Conservation (phyloP, 2,329 filamentous ascomycete genomes). For the Sarocladium brachiariae region DNA sequence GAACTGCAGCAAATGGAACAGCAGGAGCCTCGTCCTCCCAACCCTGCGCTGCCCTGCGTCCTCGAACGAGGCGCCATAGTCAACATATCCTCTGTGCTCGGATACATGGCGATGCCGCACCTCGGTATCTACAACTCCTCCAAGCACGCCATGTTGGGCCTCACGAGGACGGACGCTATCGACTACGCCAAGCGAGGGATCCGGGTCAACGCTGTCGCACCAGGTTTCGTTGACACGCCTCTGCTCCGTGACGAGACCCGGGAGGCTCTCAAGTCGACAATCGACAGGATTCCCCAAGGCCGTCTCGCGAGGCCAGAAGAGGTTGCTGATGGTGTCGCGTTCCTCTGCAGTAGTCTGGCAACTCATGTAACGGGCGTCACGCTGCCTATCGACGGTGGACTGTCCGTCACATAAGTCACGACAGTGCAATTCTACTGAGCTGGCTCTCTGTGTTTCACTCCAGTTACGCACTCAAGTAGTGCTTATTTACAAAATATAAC, state of each 20-base stretch:
- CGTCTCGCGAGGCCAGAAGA: not conserved
- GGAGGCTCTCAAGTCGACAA: not conserved
- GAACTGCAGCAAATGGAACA: conserved; percentile 30
- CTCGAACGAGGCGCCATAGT: conserved; percentile 13
- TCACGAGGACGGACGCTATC: conserved; percentile 24
- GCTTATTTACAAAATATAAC: too few species aligned
- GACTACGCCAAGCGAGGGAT: conserved; percentile 31
- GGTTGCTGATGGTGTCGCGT: not conserved
- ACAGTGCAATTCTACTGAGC: too few species aligned
- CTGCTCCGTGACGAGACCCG: conserved; percentile 3
- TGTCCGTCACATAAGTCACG: not conserved
- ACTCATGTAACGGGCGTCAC: not conserved
- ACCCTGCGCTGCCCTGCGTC: conserved; percentile 20
- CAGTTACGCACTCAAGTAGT: too few species aligned
- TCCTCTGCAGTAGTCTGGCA: not conserved
- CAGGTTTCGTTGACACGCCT: conserved; percentile 19
- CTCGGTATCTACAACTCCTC: conserved; percentile 12
- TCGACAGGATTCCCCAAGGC: not conserved
- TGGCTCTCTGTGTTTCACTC: too few species aligned
- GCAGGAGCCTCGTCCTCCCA: conserved; percentile 27
- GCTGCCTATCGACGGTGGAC: not conserved
- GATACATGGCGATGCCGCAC: conserved; percentile 11
- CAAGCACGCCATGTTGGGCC: conserved; percentile 12
- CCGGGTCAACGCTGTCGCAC: conserved; percentile 25
- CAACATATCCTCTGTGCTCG: conserved; percentile 13